Evolutionary conservation across 2,329 filamentous ascomycete genomes (phyloP).

Genomic region (Xylaria sp.): DNA sequence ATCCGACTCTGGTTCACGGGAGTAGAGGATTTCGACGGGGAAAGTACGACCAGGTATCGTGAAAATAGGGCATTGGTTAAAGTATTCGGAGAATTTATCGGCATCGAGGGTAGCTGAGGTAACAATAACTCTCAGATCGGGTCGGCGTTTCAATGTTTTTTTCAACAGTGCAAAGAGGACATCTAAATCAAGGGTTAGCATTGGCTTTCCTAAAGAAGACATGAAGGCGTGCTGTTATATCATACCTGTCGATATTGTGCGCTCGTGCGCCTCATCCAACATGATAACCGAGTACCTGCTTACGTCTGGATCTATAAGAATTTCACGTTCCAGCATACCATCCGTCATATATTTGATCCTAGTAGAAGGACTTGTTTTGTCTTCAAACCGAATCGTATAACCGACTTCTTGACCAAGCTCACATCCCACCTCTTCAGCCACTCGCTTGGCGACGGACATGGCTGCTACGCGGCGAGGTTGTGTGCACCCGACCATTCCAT

Average conservation of each 20-base stretch:
- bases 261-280: slow-evolving; percentile 97
- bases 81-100: slow-evolving; percentile 97
- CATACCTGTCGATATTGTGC: slow-evolving; percentile 81
- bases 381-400: slow-evolving; percentile 97
- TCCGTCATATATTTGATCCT: slow-evolving; percentile 99
- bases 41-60: slow-evolving; percentile 95
- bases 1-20: slow-evolving; percentile 91
- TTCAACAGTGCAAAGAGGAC: slow-evolving; percentile 94
- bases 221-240: background rate
- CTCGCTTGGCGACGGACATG: slow-evolving; percentile 97
- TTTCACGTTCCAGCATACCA: slow-evolving; percentile 96
- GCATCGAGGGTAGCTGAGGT: slow-evolving; percentile 97
- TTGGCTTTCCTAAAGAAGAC: background rate
- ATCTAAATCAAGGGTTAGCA: slow-evolving; percentile 59
- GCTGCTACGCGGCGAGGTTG: slow-evolving; percentile 96
- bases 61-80: slow-evolving; percentile 95
- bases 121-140: slow-evolving; percentile 93
- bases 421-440: slow-evolving; percentile 94
- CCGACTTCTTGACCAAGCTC: slow-evolving; percentile 91
- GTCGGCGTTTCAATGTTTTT: slow-evolving; percentile 85
- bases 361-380: slow-evolving; percentile 86
- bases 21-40: slow-evolving; percentile 96
- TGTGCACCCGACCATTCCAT: slow-evolving; percentile 93
- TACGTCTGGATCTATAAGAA: slow-evolving; percentile 89
- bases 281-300: slow-evolving; percentile 95